phyloP scores from a whole-genome alignment of 2,329 filamentous ascomycete species.

The Ceratocystis lukuohia region DNA sequence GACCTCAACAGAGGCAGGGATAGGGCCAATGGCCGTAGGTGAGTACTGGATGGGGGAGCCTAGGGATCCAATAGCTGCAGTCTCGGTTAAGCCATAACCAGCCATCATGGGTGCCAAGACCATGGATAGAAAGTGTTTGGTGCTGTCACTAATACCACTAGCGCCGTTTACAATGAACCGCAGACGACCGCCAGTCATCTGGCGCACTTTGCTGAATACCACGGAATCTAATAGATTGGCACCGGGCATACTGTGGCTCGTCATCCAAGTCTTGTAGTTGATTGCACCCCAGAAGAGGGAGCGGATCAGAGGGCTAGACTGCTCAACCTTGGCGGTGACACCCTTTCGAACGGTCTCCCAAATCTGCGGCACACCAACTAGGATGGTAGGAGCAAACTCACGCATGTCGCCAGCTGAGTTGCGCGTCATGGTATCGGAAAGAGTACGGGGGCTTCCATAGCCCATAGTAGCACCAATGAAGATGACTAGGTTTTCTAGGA shows the following conservation, averaged over 20 bases:
- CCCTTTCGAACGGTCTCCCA: slow-evolving; percentile 98
- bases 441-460: slow-evolving; percentile 79
- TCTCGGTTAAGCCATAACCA: slow-evolving; percentile 92
- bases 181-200: slow-evolving; percentile 75
- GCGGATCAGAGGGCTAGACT: slow-evolving; percentile 53
- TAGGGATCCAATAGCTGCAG: slow-evolving; percentile 67
- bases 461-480: slow-evolving; percentile 86
- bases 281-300: slow-evolving; percentile 64
- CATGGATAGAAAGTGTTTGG: slow-evolving; percentile 80
- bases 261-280: slow-evolving; percentile 45
- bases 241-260: slow-evolving; percentile 48
- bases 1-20: slow-evolving; percentile 65
- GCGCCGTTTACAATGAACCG: slow-evolving; percentile 91
- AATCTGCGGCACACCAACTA: slow-evolving; percentile 89
- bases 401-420: slow-evolving; percentile 91
- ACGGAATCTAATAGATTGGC: slow-evolving; percentile 60
- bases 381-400: slow-evolving; percentile 75
- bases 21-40: slow-evolving; percentile 59
- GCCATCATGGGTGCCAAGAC: slow-evolving; percentile 87
- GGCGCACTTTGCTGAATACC: slow-evolving; percentile 84
- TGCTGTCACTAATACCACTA: slow-evolving; percentile 76
- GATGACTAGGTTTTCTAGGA: slow-evolving; percentile 81
- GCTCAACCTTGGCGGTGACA: slow-evolving; percentile 64
- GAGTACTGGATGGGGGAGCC: slow-evolving; percentile 79
- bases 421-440: slow-evolving; percentile 72